Conservation (phyloP, 1,284 basidiomycete species). For the Boletus semigastroideus region DNA sequence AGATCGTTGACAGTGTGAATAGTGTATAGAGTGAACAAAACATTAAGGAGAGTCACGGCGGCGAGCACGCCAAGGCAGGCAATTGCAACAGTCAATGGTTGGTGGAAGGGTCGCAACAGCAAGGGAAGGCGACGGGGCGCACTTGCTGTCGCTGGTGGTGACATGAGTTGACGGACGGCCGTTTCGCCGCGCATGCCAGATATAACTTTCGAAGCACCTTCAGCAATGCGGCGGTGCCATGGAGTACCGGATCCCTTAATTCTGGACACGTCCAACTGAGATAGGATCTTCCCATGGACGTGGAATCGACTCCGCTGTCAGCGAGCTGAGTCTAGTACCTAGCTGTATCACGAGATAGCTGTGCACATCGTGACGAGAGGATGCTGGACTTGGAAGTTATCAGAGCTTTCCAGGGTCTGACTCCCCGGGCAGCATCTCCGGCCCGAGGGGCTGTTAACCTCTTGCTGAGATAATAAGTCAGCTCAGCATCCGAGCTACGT, state of each 20-base stretch:
- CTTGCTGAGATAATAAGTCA: neutral
- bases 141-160: neutral
- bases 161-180: conserved; percentile 3
- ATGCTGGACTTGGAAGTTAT: neutral
- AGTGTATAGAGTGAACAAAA: conserved; percentile 20
- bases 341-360: neutral
- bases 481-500: neutral
- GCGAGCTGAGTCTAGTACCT: neutral
- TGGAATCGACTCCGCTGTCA: neutral
- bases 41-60: conserved; percentile 24
- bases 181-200: neutral
- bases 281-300: conserved; percentile 2
- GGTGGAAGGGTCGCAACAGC: neutral
- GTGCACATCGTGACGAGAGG: neutral
- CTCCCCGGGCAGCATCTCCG: neutral
- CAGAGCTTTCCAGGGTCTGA: neutral
- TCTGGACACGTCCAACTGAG: neutral
- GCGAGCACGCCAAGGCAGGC: conserved; percentile 22
- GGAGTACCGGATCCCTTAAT: neutral
- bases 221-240: neutral
- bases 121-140: neutral
- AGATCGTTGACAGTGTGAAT: conserved; percentile 13
- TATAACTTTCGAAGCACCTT: conserved; percentile 2
- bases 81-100: neutral
- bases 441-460: neutral